Evolutionary conservation across 768 basidiomycete genomes (phyloP).

Genomic region (Clavulina sp.): DNA sequence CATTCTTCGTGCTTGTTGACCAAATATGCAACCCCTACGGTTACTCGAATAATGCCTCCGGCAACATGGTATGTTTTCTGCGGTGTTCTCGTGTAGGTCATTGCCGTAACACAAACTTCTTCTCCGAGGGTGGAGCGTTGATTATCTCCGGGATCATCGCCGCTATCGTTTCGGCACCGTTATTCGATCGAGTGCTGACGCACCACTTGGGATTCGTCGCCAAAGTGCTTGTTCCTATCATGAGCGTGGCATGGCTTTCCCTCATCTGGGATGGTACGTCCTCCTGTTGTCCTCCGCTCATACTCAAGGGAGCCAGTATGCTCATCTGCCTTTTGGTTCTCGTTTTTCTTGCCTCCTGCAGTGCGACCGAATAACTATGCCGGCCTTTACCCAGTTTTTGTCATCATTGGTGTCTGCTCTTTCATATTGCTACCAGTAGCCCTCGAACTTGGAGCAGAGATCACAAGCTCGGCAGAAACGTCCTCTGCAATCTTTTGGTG

Average conservation of each 20-base stretch:
- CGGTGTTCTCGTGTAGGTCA: conserved; percentile 24
- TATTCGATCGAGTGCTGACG: conserved; percentile 73
- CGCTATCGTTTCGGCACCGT: conserved; percentile 48
- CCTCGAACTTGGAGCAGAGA: conserved; percentile 61
- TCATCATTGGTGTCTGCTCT: conserved; percentile 45
- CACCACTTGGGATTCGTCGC: conserved; percentile 43
- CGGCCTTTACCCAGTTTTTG: conserved; percentile 48
- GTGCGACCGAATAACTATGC: conserved; percentile 44
- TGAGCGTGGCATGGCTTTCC: conserved; percentile 43
- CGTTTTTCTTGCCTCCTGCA: conserved; percentile 19
- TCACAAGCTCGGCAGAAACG: conserved; percentile 62
- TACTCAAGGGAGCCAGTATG: neutral
- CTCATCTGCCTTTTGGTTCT: neutral
- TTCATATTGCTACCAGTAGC: conserved; percentile 58
- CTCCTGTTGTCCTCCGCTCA: too few relatives aligned
- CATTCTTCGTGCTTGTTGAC: conserved; percentile 46
- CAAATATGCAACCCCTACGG: conserved; percentile 57
- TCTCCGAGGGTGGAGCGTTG: conserved; percentile 10
- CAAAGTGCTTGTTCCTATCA: conserved; percentile 43
- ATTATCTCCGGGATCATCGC: conserved; percentile 41
- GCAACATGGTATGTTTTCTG: conserved; percentile 36
- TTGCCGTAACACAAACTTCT: neutral
- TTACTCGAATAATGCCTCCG: conserved; percentile 47
- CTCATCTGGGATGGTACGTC: conserved; percentile 64
- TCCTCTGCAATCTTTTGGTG: conserved; percentile 67